phyloP scores from a whole-genome alignment of 805 yeast genomes.

The Kodamaea jinghongensis region DNA sequence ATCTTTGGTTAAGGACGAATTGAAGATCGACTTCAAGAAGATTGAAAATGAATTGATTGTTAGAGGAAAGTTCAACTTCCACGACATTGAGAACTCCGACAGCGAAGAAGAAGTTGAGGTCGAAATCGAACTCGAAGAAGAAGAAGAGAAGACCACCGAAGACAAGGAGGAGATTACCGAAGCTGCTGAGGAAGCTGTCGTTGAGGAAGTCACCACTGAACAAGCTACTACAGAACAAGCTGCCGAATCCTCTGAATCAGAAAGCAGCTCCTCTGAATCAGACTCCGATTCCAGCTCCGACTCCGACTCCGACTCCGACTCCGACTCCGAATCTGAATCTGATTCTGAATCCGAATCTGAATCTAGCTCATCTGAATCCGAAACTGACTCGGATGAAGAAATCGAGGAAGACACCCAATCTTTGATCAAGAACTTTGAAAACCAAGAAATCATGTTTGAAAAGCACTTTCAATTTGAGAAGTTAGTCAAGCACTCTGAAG shows the following conservation, averaged over 20 bases:
- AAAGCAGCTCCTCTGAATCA: constrained; percentile 16
- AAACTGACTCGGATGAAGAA: constrained; percentile 32
- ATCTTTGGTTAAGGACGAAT: constrained; percentile 37
- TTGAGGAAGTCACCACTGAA: no score
- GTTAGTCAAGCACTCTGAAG: constrained; percentile 33
- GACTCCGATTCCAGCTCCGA: constrained; percentile 14
- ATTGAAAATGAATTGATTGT: constrained; percentile 40
- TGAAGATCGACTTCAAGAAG: constrained; percentile 39
- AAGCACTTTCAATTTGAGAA: constrained; percentile 43
- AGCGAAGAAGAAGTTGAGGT: constrained; percentile 20
- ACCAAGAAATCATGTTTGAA: constrained; percentile 41
- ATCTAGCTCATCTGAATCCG: constrained; percentile 10
- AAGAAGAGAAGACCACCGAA: constrained; percentile 9
- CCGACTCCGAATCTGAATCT: constrained; percentile 14
- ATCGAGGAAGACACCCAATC: constrained; percentile 37
- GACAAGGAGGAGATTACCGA: constrained; percentile 9
- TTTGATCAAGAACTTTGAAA: constrained; percentile 36
- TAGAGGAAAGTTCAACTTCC: constrained; percentile 38
- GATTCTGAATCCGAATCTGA: constrained; percentile 16
- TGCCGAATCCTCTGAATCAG: constrained; percentile 16
- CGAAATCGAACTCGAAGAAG: constrained; percentile 12
- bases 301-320: constrained; percentile 13
- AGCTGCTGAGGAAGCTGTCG: constrained; percentile 15
- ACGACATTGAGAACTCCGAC: constrained; percentile 21
- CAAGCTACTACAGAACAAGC: constrained; percentile 11